phyloP scores from a whole-genome alignment of 2,329 filamentous ascomycete genomes.

The Myriosclerotinia scirpicola region DNA sequence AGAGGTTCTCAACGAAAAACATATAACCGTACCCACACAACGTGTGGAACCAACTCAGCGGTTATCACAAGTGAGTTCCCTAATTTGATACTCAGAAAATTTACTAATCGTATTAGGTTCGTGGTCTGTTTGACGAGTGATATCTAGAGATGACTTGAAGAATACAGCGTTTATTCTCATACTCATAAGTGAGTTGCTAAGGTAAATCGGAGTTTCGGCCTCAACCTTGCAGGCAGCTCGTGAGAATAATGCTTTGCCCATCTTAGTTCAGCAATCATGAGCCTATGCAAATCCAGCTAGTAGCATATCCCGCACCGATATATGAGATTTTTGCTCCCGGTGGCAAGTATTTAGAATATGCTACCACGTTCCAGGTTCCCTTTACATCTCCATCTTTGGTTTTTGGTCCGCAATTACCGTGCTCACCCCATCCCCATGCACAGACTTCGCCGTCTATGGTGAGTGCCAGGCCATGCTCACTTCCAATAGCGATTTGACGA shows the following conservation, averaged over 20 bases:
- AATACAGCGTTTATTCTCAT: background rate
- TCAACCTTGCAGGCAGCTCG: background rate
- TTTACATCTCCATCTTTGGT: slow-evolving; percentile 66
- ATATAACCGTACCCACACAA: slow-evolving; percentile 32
- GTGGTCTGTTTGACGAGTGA: slow-evolving; percentile 40
- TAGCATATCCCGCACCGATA: slow-evolving; percentile 86
- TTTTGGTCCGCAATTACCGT: slow-evolving; percentile 86
- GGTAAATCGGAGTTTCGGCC: background rate
- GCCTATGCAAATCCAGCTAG: slow-evolving; percentile 67
- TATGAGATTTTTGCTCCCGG: slow-evolving; percentile 53
- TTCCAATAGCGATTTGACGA: slow-evolving; percentile 72
- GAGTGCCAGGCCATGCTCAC: slow-evolving; percentile 82
- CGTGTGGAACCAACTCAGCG: slow-evolving; percentile 71
- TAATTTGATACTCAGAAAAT: slow-evolving; percentile 23
- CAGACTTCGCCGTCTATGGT: slow-evolving; percentile 65
- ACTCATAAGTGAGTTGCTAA: no score
- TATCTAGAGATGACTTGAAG: background rate
- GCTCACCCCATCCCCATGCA: slow-evolving; percentile 96
- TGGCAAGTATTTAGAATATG: slow-evolving; percentile 55
- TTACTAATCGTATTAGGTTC: slow-evolving; percentile 37
- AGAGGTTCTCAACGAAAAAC: slow-evolving; percentile 3
- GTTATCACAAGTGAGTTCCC: slow-evolving; percentile 62
- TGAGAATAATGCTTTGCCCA: background rate
- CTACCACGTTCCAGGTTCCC: slow-evolving; percentile 66
- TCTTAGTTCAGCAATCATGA: slow-evolving; percentile 5